Percentiles rank a stretch among this genome's conserved stretches.
phyloP scores from a whole-genome alignment of 352 stramenopile species.

The Thalassiosira mediterranea region DNA sequence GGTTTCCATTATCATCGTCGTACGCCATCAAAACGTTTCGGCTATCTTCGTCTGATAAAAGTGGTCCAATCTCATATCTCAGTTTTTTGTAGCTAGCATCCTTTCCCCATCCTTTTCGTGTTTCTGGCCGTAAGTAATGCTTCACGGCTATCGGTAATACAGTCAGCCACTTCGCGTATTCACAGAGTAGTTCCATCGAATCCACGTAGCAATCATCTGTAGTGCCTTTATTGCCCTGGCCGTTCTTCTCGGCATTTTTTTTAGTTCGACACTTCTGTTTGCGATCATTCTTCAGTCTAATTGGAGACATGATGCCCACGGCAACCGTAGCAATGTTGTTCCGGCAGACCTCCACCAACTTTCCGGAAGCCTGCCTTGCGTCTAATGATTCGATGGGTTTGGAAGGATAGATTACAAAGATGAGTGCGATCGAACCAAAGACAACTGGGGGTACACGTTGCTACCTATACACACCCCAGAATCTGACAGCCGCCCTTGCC shows the following conservation, averaged over 20 bases:
- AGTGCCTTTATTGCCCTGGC: conserved; percentile 5
- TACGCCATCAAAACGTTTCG: conserved; percentile 26
- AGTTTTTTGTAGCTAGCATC: conserved; percentile 20
- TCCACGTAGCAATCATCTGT: conserved; percentile 1
- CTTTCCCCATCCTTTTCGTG: conserved; percentile 21
- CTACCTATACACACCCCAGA: conserved; percentile 32
- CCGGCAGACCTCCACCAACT: conserved; percentile 38
- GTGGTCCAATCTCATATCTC: conserved; percentile 34
- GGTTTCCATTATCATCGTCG: conserved; percentile 36
- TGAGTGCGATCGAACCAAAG: no score
- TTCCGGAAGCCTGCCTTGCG: conserved; percentile 23
- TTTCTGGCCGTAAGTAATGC: conserved; percentile 32
- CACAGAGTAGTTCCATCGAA: conserved; percentile 26
- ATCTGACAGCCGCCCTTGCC: conserved; percentile 57
- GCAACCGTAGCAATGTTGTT: conserved; percentile 34
- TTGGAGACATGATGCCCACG: conserved; percentile 29
- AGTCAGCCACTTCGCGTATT: conserved; percentile 42
- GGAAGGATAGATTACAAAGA: neutral
- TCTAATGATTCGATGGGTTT: neutral
- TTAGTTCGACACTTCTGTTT: neutral
- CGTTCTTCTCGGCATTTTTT: conserved; percentile 2
- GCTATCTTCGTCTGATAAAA: conserved; percentile 42
- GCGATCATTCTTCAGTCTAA: conserved; percentile 13
- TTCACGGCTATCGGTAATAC: conserved; percentile 46
- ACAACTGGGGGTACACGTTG: no score